A percentile compares a stretch with the other conserved stretches of the same genome.
Conservation (phyloP, 176 grass and related monocot genomes). For the Typha latifolia region DNA sequence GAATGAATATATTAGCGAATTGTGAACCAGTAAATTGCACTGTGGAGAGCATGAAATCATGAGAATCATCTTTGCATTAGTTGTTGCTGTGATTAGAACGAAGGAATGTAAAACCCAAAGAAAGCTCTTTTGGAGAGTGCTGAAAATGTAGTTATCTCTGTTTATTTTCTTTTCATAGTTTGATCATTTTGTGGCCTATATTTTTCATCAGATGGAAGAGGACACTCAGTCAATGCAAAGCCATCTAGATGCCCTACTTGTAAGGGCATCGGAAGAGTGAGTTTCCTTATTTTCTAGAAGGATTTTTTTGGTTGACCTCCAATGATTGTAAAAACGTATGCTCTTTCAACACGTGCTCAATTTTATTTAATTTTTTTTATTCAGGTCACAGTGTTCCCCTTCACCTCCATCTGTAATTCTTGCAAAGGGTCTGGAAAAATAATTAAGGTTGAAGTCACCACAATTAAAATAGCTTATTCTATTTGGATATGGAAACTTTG, state of each 20-base stretch:
- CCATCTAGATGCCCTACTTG: constrained; percentile 69
- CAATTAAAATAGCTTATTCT: constrained; percentile 1
- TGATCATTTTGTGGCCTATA: constrained; percentile 17
- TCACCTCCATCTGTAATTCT: constrained; percentile 61
- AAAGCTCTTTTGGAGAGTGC: too few species aligned
- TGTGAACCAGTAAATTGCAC: too few species aligned
- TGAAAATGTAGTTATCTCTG: too few species aligned
- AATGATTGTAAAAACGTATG: constrained; percentile 1
- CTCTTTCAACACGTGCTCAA: constrained; percentile 2
- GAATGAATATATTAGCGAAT: too few species aligned
- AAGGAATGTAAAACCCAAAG: too few species aligned
- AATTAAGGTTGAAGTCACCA: constrained; percentile 59
- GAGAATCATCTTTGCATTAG: too few species aligned
- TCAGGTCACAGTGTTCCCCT: constrained; percentile 76
- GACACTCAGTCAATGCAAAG: constrained; percentile 63
- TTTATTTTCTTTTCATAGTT: constrained; percentile 3
- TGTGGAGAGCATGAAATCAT: too few species aligned
- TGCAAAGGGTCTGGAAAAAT: constrained; percentile 80
- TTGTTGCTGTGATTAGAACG: too few species aligned
- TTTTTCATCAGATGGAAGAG: constrained; percentile 68
- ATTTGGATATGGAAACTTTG: too few species aligned
- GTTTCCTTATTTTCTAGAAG: constrained; percentile 21
- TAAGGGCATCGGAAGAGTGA: constrained; percentile 69
- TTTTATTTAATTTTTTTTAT: constrained; percentile 10
- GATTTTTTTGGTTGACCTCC: constrained; percentile 15